phyloP scores from a whole-genome alignment of 345 rosid genomes.

The Salix purpurea region DNA sequence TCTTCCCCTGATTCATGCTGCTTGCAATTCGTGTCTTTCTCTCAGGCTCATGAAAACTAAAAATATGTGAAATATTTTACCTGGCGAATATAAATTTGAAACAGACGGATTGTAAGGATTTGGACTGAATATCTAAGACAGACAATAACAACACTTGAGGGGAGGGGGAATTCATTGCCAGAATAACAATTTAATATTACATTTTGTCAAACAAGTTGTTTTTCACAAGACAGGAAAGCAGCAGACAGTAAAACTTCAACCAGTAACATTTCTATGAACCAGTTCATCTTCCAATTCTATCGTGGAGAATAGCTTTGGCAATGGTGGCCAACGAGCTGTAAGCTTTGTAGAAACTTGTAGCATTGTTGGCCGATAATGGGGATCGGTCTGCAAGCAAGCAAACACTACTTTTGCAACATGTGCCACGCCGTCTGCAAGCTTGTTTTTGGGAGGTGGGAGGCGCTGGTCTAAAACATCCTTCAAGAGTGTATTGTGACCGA shows the following conservation, averaged over 20 bases:
- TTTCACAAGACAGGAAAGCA: too few species aligned
- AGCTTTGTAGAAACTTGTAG: neutral
- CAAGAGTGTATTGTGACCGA: neutral
- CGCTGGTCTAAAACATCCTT: slow-evolving; percentile 8
- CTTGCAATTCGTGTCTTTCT: too few species aligned
- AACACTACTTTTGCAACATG: neutral
- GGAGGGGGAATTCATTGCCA: neutral
- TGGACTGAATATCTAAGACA: neutral
- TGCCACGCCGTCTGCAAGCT: neutral
- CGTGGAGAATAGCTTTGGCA: neutral
- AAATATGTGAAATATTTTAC: too few species aligned
- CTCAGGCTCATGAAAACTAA: too few species aligned
- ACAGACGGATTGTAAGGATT: too few species aligned
- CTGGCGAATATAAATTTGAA: neutral
- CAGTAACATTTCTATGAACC: neutral
- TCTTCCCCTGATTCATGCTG: too few species aligned
- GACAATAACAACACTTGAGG: too few species aligned
- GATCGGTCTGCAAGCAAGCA: slow-evolving; percentile 2
- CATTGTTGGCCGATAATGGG: neutral
- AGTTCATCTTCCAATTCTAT: neutral
- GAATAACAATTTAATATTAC: too few species aligned
- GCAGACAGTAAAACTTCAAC: neutral
- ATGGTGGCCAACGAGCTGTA: neutral
- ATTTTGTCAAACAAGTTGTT: too few species aligned
- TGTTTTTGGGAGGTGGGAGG: neutral